Evolutionary conservation across 305 asterid genomes (phyloP).

Genomic region (Petunia hybrid): DNA sequence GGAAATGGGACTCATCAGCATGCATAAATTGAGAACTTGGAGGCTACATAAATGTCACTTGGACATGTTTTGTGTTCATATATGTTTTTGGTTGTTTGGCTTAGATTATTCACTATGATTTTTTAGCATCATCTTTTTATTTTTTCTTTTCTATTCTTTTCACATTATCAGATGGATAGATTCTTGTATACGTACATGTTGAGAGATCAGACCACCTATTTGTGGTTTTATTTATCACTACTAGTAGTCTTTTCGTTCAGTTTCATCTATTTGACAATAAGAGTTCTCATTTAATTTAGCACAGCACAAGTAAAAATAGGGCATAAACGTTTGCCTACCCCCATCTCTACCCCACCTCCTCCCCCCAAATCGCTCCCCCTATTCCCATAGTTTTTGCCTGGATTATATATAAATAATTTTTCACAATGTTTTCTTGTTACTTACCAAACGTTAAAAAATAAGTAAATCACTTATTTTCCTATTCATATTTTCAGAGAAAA

Average conservation of each 20-base stretch:
- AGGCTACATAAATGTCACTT: not conserved
- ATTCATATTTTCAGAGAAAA: too few relatives aligned
- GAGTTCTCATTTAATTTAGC: not conserved
- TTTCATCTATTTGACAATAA: not conserved
- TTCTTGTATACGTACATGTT: conserved; percentile 29
- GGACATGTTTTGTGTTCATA: not conserved
- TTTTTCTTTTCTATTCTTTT: not conserved
- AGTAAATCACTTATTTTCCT: too few relatives aligned
- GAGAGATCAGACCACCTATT: conserved; percentile 30
- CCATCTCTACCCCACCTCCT: too few relatives aligned
- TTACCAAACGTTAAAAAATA: too few relatives aligned
- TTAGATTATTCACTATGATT: not conserved
- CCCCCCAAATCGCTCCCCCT: too few relatives aligned
- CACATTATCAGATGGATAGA: not conserved
- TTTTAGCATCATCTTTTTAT: not conserved
- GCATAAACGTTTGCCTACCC: not conserved
- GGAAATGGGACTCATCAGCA: conserved; percentile 38
- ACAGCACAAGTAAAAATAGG: not conserved
- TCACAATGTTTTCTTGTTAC: too few relatives aligned
- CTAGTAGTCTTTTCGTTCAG: not conserved
- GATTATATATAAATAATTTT: too few relatives aligned
- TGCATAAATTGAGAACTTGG: conserved; percentile 18
- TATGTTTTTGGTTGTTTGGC: conserved; percentile 3
- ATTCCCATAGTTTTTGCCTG: too few relatives aligned
- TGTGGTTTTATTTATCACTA: conserved; percentile 21